These are phyloP conservation scores for Calonectria multiphialidica DNA, from an alignment of 2,329 filamentous ascomycete species.

Conservation along the genomic window DNA sequence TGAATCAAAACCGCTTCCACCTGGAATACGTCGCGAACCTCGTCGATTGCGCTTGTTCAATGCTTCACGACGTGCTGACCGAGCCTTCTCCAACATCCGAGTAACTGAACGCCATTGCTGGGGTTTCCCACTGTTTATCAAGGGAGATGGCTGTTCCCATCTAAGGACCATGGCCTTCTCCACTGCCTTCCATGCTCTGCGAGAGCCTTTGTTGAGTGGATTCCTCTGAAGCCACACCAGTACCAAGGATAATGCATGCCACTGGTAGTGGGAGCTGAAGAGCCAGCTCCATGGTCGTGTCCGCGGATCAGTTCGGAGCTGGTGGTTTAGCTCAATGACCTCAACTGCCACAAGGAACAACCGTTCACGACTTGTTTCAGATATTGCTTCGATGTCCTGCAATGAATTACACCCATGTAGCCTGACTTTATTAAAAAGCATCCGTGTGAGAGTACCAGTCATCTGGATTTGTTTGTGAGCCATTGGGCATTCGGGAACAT, in stretches of 20 bases:
- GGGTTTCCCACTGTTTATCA: conserved; percentile 11
- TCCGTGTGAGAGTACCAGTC: conserved; percentile 11
- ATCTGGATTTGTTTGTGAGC: not conserved
- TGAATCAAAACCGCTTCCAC: not conserved
- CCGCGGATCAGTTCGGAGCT: conserved; percentile 17
- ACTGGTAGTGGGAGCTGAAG: conserved; percentile 22
- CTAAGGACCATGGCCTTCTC: conserved; percentile 16
- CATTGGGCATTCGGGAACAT: not conserved
- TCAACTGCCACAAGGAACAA: conserved; percentile 18
- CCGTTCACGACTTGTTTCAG: not conserved
- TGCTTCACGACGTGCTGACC: conserved; percentile 6
- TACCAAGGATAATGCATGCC: conserved; percentile 21
- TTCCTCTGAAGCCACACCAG: conserved; percentile 21
- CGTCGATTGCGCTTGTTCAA: conserved; percentile 11
- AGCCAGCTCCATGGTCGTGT: conserved; percentile 18
- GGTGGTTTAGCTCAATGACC: conserved; percentile 21
- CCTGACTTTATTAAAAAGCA: conserved; percentile 22
- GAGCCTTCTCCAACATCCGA: conserved; percentile 18
- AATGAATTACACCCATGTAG: conserved; percentile 13
- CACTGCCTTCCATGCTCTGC: conserved; percentile 16
- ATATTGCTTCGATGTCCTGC: not conserved
- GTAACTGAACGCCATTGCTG: conserved; percentile 17
- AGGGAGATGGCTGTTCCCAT: conserved; percentile 13
- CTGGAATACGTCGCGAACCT: not conserved
- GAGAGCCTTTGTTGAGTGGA: conserved; percentile 3